A percentile compares a stretch with the other conserved stretches of the same genome.
phyloP scores from a whole-genome alignment of 352 stramenopile genomes.

The Globisporangium ultimum region DNA sequence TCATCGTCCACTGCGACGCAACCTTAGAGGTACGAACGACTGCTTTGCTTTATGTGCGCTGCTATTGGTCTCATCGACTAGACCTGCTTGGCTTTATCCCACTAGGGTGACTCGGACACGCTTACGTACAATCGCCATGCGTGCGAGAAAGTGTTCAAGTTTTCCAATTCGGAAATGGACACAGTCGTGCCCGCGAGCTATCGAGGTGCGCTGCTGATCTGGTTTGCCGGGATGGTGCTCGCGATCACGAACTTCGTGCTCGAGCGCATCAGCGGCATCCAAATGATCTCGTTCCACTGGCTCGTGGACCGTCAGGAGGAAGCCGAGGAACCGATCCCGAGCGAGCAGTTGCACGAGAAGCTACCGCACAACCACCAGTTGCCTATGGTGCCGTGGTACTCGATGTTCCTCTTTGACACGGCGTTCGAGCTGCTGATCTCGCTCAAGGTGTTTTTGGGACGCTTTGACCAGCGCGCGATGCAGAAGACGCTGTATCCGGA shows the following conservation, averaged over 20 bases:
- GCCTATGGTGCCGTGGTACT: conserved; percentile 94
- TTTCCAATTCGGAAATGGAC: conserved; percentile 47
- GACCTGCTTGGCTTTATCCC: background rate
- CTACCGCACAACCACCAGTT: conserved; percentile 72
- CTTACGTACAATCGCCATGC: conserved; percentile 75
- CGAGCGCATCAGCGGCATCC: conserved; percentile 75
- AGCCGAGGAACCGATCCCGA: conserved; percentile 40
- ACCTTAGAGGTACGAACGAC: conserved; percentile 34
- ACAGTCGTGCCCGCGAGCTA: conserved; percentile 74
- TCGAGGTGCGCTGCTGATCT: conserved; percentile 77
- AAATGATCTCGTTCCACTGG: conserved; percentile 82
- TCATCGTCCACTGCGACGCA: conserved; percentile 81
- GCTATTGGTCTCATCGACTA: too few species aligned
- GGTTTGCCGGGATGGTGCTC: conserved; percentile 74
- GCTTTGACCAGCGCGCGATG: conserved; percentile 89
- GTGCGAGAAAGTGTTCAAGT: conserved; percentile 76
- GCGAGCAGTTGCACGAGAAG: conserved; percentile 51
- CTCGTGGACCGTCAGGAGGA: conserved; percentile 39
- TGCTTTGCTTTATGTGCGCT: background rate
- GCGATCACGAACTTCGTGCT: conserved; percentile 84
- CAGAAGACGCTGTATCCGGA: conserved; percentile 80
- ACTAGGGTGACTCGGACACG: background rate
- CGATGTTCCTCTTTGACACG: conserved; percentile 90
- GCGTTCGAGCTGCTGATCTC: conserved; percentile 91
- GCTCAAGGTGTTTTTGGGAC: conserved; percentile 91